These are phyloP conservation scores for Pseudocercospora vitis DNA, from an alignment of 2,329 filamentous ascomycete genomes.

Conservation along the genomic window DNA sequence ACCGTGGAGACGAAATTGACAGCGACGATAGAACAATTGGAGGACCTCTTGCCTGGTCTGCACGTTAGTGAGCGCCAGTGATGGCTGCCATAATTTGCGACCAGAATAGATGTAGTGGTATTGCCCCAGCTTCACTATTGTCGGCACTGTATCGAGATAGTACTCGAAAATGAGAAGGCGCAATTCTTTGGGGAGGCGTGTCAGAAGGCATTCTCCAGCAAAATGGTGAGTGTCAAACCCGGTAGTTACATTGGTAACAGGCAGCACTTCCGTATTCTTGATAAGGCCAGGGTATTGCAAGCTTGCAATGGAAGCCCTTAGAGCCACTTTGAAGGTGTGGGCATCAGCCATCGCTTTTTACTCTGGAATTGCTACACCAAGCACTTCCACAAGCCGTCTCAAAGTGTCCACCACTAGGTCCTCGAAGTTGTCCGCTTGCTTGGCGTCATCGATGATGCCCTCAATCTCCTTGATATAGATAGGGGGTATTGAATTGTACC, in stretches of 20 bases:
- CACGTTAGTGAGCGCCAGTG: constrained; percentile 1
- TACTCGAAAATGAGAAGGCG: constrained; percentile 12
- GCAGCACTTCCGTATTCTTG: too few species aligned
- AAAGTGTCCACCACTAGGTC: constrained; percentile 15
- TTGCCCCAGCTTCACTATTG: constrained; percentile 19
- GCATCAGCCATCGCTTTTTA: constrained; percentile 1
- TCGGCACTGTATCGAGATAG: constrained; percentile 17
- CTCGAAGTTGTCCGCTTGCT: not conserved
- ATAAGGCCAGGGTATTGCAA: not conserved
- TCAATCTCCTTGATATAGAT: constrained; percentile 16
- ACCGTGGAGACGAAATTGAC: constrained; percentile 18
- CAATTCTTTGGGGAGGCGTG: constrained; percentile 14
- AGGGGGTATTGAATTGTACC: constrained; percentile 19
- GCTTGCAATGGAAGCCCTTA: constrained; percentile 1
- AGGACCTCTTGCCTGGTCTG: constrained; percentile 12
- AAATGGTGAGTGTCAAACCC: not conserved
- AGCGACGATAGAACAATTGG: constrained; percentile 17
- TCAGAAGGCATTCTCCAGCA: not conserved
- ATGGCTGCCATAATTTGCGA: constrained; percentile 14
- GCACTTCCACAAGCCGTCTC: constrained; percentile 14
- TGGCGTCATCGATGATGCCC: constrained; percentile 10
- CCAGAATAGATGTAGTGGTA: constrained; percentile 13
- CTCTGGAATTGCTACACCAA: constrained; percentile 13
- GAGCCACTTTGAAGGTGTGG: not conserved
- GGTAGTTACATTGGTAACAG: too few species aligned